These are phyloP conservation scores for Tetrastigma voinierianum DNA, from an alignment of 164 flowering plant genomes.

Conservation along the genomic window DNA sequence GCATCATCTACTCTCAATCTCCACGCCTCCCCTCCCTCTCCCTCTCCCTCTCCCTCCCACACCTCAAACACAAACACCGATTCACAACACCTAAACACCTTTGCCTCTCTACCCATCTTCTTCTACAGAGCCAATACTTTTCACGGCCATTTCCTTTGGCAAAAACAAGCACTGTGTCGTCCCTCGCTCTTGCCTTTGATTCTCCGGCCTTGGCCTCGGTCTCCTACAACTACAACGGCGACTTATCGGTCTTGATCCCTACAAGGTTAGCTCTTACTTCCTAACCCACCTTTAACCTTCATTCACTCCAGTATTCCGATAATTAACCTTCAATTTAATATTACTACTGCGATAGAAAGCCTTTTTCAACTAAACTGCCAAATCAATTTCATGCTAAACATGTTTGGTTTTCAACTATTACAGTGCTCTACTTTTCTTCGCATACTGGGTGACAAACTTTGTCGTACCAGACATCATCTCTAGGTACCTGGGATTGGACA, in stretches of 20 bases:
- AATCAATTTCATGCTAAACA: neutral
- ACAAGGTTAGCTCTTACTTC: constrained; percentile 21
- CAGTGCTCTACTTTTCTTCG: constrained; percentile 37
- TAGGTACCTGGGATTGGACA: constrained; percentile 18
- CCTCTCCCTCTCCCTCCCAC: constrained; percentile 7
- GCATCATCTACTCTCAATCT: constrained; percentile 16
- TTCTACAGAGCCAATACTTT: neutral
- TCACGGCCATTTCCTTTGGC: neutral
- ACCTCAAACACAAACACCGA: constrained; percentile 10
- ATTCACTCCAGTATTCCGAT: too few relatives aligned
- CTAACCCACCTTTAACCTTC: neutral
- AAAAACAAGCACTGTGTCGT: too few relatives aligned
- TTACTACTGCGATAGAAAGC: too few relatives aligned
- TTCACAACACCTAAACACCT: constrained; percentile 3
- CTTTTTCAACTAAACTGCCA: too few relatives aligned
- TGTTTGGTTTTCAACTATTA: neutral
- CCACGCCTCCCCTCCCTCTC: constrained; percentile 9
- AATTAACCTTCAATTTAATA: too few relatives aligned
- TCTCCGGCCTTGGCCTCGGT: constrained; percentile 11
- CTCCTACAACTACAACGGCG: constrained; percentile 20
- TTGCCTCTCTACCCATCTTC: constrained; percentile 5
- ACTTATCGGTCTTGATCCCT: constrained; percentile 20
- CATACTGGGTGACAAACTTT: constrained; percentile 44
- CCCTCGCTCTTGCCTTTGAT: constrained; percentile 11
- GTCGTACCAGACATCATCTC: constrained; percentile 38